Conservation (phyloP, 768 basidiomycete genomes). For the Agaricus blazei region DNA sequence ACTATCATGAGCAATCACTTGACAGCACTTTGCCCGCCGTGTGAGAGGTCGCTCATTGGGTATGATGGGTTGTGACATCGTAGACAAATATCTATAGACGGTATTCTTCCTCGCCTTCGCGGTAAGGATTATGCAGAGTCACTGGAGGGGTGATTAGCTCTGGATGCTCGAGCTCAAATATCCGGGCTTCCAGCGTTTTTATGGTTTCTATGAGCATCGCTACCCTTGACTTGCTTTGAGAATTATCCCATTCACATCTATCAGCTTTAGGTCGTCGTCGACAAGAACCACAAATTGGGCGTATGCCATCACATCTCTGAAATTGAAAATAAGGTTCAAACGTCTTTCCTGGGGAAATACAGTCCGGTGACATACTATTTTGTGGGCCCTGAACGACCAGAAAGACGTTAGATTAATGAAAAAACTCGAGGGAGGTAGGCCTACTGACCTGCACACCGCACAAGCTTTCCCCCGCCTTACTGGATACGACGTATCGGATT, state of each 20-base stretch:
- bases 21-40: too few relatives aligned
- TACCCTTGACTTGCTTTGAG: constrained; percentile 54
- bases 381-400: constrained; percentile 33
- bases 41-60: constrained; percentile 21
- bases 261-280: constrained; percentile 51
- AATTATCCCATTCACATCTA: constrained; percentile 70
- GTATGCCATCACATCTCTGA: constrained; percentile 63
- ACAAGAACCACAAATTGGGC: constrained; percentile 65
- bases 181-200: constrained; percentile 47
- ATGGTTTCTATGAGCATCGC: constrained; percentile 60
- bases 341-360: background rate
- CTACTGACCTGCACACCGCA: constrained; percentile 44
- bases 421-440: background rate
- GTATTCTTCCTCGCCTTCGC: constrained; percentile 25
- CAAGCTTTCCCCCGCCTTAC: constrained; percentile 52
- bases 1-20: too few relatives aligned
- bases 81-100: constrained; percentile 25
- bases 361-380: constrained; percentile 34
- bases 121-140: constrained; percentile 48
- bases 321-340: background rate
- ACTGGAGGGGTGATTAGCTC: constrained; percentile 41
- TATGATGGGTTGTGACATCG: constrained; percentile 33
- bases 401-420: constrained; percentile 4
- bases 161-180: constrained; percentile 54
- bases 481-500: constrained; percentile 30